A percentile compares a stretch with the other conserved stretches of the same genome.
Conservation (phyloP, 2,329 filamentous ascomycete species). For the Phyllosticta capitalensis region DNA sequence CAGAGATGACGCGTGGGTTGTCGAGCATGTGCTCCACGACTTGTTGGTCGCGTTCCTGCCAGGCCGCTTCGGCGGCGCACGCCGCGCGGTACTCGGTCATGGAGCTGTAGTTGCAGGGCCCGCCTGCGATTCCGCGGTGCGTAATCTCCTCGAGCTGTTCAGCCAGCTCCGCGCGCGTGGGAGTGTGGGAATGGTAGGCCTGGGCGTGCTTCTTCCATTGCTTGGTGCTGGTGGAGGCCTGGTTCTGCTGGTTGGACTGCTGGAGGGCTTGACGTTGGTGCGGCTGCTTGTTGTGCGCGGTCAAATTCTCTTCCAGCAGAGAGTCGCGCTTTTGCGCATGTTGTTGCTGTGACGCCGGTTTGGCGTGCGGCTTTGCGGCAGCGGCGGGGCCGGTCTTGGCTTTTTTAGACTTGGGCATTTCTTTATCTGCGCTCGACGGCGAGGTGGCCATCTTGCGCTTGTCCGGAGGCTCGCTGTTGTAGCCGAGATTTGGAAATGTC, state of each 20-base stretch:
- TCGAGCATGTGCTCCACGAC: slow-evolving; percentile 10
- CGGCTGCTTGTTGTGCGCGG: not conserved
- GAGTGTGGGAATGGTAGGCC: not conserved
- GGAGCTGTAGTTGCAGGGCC: not conserved
- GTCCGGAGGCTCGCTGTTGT: not conserved
- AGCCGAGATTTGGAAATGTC: not conserved
- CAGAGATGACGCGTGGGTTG: slow-evolving; percentile 3
- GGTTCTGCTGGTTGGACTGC: not conserved
- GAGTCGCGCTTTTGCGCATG: slow-evolving; percentile 7
- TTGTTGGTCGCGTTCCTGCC: slow-evolving; percentile 9
- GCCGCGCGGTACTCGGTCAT: slow-evolving; percentile 6
- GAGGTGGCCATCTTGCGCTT: slow-evolving; percentile 1
- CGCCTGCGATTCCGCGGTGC: slow-evolving; percentile 4
- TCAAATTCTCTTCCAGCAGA: slow-evolving; percentile 1
- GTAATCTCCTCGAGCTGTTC: slow-evolving; percentile 10
- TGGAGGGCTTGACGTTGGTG: not conserved
- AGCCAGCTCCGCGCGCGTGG: slow-evolving; percentile 7
- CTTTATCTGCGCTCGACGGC: not conserved
- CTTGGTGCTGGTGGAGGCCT: not conserved
- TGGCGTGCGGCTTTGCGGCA: not conserved
- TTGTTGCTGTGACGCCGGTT: not conserved
- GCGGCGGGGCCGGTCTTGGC: not conserved
- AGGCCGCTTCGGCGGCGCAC: slow-evolving; percentile 7
- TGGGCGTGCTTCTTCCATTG: not conserved
- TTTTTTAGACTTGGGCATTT: slow-evolving; percentile 4